These are phyloP conservation scores for Starmera quercuum DNA, from an alignment of 805 yeast species.

Conservation along the genomic window DNA sequence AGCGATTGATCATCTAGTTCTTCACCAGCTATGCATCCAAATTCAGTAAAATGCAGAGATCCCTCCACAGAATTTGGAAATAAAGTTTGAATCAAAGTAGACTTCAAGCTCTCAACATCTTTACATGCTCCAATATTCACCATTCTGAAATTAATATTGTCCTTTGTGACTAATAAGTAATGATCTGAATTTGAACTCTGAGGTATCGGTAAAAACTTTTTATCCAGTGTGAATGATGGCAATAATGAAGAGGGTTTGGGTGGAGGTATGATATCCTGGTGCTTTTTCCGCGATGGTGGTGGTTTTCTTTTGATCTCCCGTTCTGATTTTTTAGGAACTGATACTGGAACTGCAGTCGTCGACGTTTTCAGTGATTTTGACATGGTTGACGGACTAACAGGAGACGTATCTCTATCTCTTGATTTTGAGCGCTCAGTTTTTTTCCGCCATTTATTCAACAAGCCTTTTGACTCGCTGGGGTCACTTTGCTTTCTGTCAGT, in stretches of 20 bases:
- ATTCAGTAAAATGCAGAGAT: conserved; percentile 59
- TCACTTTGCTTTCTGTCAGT: not conserved
- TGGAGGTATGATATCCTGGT: not conserved
- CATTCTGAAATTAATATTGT: conserved; percentile 48
- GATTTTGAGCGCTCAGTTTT: conserved; percentile 7
- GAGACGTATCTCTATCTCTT: conserved; percentile 8
- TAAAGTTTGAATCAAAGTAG: conserved; percentile 28
- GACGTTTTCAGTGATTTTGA: conserved; percentile 4
- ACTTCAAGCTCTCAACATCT: conserved; percentile 31
- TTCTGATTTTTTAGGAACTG: not conserved
- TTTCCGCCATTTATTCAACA: conserved; percentile 16
- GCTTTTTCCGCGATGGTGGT: not conserved
- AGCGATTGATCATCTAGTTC: conserved; percentile 44
- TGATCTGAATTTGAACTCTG: conserved; percentile 22
- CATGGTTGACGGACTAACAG: conserved; percentile 11
- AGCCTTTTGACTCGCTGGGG: conserved; percentile 9
- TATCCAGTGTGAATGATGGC: conserved; percentile 20
- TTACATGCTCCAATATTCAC: conserved; percentile 29
- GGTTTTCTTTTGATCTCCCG: no score
- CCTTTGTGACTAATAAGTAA: conserved; percentile 54
- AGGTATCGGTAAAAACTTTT: conserved; percentile 31
- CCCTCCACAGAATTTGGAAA: conserved; percentile 18
- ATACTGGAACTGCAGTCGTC: not conserved
- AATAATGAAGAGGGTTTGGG: not conserved
- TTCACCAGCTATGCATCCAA: conserved; percentile 50